Base-by-base conservation (phyloP, 352 stramenopile species). In the Globisporangium paroecandrum region DNA sequence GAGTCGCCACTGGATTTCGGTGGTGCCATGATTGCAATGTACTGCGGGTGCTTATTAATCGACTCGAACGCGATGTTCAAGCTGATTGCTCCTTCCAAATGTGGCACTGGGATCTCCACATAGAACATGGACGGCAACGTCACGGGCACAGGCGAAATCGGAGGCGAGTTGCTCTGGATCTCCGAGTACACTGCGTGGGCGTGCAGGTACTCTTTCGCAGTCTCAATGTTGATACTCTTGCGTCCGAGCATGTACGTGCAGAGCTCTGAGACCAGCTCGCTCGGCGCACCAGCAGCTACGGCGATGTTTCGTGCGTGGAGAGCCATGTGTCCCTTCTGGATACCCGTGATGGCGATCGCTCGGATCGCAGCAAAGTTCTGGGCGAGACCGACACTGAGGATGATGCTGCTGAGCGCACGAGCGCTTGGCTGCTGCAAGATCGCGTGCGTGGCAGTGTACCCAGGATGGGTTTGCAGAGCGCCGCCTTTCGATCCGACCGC, bases 331-430 rank as follows among this genome's bases (percentile, higher is more conserved):
- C 87, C 87, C 60, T 90, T 88, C 58, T 96, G 87, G 69, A 96
- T 96, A 34, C 89, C 89, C 34, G 85, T 94, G 75, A 94, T 85
- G 9, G 89, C 89, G 46, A 96, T 89, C 38, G 89, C 89, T 22
- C 87, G 85, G 54, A 96, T 82, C 24, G 89, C 89, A 1, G 87
- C 89, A 69, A 95, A 92, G 76, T 96, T 96, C 69, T 96, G 89
- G 25, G 89, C 87, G 20, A 96, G 74, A 3, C 89, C 89, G 64
- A 94, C 89, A 67, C 83, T 92, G 46, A 91, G 68, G 53, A 95
- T 79, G 64, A 95, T 89, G 58, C 81, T 79, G 36, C 75, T 85
- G 56, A 96, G 79, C 10, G 65, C 72, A 3, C 79, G 76, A 12
- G 89, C 87, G 18, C 75, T 87, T 2, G 85, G 85, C 6, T 92